Conservation (phyloP, 2,329 filamentous ascomycete genomes). For the Reticulascus tulasneorum region DNA sequence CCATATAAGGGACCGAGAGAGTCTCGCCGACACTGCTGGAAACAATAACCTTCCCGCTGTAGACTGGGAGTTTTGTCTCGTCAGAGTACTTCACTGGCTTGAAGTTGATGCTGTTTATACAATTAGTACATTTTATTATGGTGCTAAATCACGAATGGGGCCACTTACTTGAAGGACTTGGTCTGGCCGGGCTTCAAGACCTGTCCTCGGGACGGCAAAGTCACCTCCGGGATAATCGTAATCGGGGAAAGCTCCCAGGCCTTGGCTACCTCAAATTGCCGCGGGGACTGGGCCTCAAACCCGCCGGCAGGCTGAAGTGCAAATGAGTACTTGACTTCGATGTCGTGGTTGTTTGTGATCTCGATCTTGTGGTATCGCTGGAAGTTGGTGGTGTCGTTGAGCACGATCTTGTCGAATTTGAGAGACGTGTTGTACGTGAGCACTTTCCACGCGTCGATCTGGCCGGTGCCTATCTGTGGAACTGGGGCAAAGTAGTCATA, state of each 20-base stretch:
- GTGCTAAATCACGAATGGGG: neutral
- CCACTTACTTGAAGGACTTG: conserved; percentile 22
- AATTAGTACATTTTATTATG: neutral
- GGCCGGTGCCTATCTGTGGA: conserved; percentile 36
- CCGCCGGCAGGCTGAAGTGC: conserved; percentile 27
- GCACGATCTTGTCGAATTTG: conserved; percentile 34
- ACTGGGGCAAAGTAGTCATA: conserved; percentile 25
- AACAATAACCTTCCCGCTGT: conserved; percentile 38
- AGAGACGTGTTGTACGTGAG: conserved; percentile 33
- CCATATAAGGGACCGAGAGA: conserved; percentile 36
- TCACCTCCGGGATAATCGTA: conserved; percentile 12
- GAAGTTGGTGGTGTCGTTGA: conserved; percentile 42
- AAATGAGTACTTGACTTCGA: conserved; percentile 28
- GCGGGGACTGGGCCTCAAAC: conserved; percentile 27
- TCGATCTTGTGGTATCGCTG: conserved; percentile 19
- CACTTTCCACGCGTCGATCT: conserved; percentile 38
- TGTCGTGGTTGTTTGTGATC: conserved; percentile 32
- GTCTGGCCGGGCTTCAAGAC: conserved; percentile 22
- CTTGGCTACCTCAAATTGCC: conserved; percentile 4
- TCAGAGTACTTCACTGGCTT: conserved; percentile 21
- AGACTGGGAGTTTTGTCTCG: conserved; percentile 31
- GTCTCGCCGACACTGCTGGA: conserved; percentile 30
- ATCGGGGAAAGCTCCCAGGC: conserved; percentile 18
- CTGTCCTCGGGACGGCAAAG: conserved; percentile 16
- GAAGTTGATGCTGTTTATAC: conserved; percentile 19